phyloP scores from a whole-genome alignment of 768 basidiomycete species.

The Fibroporia radiculosa region DNA sequence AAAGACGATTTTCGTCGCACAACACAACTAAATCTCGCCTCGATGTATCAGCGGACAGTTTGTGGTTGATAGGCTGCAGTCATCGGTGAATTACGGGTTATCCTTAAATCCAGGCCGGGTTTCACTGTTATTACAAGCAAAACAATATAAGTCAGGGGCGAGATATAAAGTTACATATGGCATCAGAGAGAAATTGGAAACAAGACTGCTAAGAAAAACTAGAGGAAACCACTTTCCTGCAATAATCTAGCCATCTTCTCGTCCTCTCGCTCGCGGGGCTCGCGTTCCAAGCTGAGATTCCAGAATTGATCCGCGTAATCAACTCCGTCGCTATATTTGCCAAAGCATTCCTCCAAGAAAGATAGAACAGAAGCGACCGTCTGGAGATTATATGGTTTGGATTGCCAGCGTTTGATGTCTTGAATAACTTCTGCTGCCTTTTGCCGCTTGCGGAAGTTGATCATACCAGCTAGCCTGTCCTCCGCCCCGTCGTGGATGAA shows the following conservation, averaged over 20 bases:
- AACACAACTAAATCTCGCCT: no score
- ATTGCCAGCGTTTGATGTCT: constrained; percentile 95
- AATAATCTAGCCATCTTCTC: constrained; percentile 91
- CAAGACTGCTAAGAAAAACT: constrained; percentile 2
- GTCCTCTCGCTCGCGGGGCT: constrained; percentile 92
- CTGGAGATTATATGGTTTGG: constrained; percentile 80
- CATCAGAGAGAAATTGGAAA: constrained; percentile 1
- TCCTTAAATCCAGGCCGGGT: no score
- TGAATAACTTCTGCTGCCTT: constrained; percentile 95
- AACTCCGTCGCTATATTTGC: constrained; percentile 57
- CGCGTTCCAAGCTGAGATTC: constrained; percentile 77
- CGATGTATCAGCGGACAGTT: no score
- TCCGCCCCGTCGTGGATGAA: constrained; percentile 97
- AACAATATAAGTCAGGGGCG: no score
- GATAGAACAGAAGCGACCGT: constrained; percentile 56
- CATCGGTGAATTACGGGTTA: no score
- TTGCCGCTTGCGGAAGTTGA: constrained; percentile 95
- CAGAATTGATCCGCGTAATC: constrained; percentile 77
- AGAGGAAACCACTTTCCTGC: constrained; percentile 75
- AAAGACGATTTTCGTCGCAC: no score
- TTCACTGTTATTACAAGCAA: no score
- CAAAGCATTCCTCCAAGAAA: constrained; percentile 76
- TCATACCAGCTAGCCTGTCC: constrained; percentile 71
- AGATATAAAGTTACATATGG: no score
- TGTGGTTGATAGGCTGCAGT: no score